Percentiles rank a stretch among this genome's conserved stretches.
These are phyloP conservation scores for Geotrichum fermentans DNA, from an alignment of 1,139 yeast genomes.

Conservation along the genomic window DNA sequence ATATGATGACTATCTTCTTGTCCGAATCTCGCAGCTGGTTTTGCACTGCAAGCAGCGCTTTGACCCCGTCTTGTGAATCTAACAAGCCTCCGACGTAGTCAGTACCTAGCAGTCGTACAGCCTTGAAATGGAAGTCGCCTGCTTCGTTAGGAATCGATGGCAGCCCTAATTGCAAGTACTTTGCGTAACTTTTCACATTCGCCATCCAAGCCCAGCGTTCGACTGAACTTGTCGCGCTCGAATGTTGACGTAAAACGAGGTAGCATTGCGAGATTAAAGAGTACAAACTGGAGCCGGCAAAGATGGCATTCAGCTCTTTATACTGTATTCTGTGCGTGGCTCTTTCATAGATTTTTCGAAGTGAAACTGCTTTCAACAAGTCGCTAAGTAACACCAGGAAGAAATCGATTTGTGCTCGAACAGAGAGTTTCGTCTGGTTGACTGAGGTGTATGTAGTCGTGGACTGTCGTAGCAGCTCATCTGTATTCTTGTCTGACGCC, in stretches of 20 bases:
- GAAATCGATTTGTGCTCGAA: slow-evolving; percentile 7
- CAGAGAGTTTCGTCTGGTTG: slow-evolving; percentile 8
- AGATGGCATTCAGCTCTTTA: slow-evolving; percentile 9
- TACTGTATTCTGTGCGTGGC: not conserved
- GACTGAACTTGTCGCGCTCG: not conserved
- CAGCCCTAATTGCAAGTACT: slow-evolving; percentile 1
- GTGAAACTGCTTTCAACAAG: not conserved
- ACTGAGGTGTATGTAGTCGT: slow-evolving; percentile 12
- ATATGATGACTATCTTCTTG: slow-evolving; percentile 5
- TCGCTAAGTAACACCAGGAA: slow-evolving; percentile 1
- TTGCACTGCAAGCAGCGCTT: not conserved
- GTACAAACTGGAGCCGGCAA: slow-evolving; percentile 15
- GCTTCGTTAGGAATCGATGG: not conserved
- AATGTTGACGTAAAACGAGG: slow-evolving; percentile 7
- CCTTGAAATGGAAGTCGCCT: slow-evolving; percentile 7
- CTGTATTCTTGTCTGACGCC: not conserved
- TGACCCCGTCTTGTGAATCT: not conserved
- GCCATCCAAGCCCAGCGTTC: slow-evolving; percentile 8
- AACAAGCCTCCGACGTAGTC: slow-evolving; percentile 3
- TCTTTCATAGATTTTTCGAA: slow-evolving; percentile 6
- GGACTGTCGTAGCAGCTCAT: slow-evolving; percentile 5
- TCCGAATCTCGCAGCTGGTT: slow-evolving; percentile 4
- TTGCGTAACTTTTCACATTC: slow-evolving; percentile 7
- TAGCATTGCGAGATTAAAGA: slow-evolving; percentile 7
- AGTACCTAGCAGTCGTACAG: slow-evolving; percentile 1